Evolutionary conservation across 306 rosid genomes (phyloP).

Genomic region (Acmispon strigosus): DNA sequence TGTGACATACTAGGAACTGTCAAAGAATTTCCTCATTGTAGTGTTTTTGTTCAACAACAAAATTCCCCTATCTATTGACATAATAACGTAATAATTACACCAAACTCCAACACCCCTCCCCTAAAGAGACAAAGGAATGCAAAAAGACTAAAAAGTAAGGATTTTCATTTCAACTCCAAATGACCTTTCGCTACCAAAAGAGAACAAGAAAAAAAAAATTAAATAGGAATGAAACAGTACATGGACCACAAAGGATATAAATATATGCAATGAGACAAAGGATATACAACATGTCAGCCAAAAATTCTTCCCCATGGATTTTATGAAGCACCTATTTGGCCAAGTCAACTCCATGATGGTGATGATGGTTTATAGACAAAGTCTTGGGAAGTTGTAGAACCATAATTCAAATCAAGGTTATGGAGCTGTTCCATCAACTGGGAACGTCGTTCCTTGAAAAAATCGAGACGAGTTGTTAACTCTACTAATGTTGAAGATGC

Average conservation of each 20-base stretch:
- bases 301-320: slow-evolving; percentile 33
- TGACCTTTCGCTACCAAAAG: slow-evolving; percentile 35
- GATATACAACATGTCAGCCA: slow-evolving; percentile 54
- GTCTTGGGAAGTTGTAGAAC: slow-evolving; percentile 69
- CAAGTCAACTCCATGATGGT: slow-evolving; percentile 71
- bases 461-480: slow-evolving; percentile 92
- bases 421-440: slow-evolving; percentile 99
- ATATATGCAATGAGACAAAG: slow-evolving; percentile 51
- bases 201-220: not conserved
- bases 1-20: no score
- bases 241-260: slow-evolving; percentile 31
- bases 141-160: not conserved
- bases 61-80: slow-evolving; percentile 35
- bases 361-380: slow-evolving; percentile 73
- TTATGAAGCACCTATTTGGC: slow-evolving; percentile 34
- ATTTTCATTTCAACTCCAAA: slow-evolving; percentile 40
- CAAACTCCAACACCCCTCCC: slow-evolving; percentile 27
- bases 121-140: slow-evolving; percentile 20
- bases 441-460: slow-evolving; percentile 97
- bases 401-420: slow-evolving; percentile 90
- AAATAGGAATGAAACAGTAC: slow-evolving; percentile 31
- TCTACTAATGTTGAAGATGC: slow-evolving; percentile 92
- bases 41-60: slow-evolving; percentile 24
- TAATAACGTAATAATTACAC: slow-evolving; percentile 33
- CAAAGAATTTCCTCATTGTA: slow-evolving; percentile 28